Conservation (phyloP, 768 basidiomycete genomes). For the Nidula microcarpa region DNA sequence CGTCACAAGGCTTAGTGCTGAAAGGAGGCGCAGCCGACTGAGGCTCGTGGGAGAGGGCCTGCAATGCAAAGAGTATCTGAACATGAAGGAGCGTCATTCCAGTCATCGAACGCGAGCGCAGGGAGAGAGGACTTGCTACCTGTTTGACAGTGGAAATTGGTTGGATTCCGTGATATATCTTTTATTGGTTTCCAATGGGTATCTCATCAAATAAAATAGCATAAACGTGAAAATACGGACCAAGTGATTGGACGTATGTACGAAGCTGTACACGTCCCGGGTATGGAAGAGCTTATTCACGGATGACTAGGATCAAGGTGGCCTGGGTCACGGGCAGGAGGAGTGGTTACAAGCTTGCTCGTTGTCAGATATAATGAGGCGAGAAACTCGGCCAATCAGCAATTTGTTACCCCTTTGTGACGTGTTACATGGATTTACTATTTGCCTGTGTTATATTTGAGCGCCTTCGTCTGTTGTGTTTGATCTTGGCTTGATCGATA, state of each 20-base stretch:
- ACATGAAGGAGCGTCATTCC: not conserved
- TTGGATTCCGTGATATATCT: constrained; percentile 21
- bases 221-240: constrained; percentile 15
- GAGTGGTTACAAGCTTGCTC: constrained; percentile 14
- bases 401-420: constrained; percentile 6
- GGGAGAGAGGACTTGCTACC: constrained; percentile 9
- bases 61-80: not conserved
- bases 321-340: not conserved
- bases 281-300: not conserved
- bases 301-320: not conserved
- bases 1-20: not conserved
- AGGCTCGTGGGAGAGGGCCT: constrained; percentile 1
- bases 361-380: constrained; percentile 23
- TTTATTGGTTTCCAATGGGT: constrained; percentile 26
- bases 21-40: not conserved
- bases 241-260: not conserved
- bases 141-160: constrained; percentile 9
- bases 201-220: constrained; percentile 26
- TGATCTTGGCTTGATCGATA: not conserved
- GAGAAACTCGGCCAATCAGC: constrained; percentile 19
- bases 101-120: constrained; percentile 2
- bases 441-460: constrained; percentile 1
- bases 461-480: not conserved
- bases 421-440: constrained; percentile 3
- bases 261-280: not conserved